phyloP scores from a whole-genome alignment of 2,329 filamentous ascomycete species.

The Cryphonectria parasitica region DNA sequence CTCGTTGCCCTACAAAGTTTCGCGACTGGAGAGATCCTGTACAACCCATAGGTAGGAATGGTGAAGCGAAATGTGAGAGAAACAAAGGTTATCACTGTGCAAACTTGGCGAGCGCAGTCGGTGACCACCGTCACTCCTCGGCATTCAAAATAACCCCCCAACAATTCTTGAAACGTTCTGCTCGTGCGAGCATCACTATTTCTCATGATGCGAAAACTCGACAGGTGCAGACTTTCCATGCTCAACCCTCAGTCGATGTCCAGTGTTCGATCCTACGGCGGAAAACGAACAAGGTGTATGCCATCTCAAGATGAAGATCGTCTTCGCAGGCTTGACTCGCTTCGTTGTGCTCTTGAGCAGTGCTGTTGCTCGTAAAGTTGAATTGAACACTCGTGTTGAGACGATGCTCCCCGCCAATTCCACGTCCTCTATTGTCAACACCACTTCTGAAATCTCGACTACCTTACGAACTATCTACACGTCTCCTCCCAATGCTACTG shows the following conservation, averaged over 20 bases:
- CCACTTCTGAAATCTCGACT: neutral
- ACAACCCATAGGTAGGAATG: neutral
- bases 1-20: neutral
- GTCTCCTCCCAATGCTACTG: slow-evolving; percentile 3
- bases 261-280: neutral
- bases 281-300: neutral
- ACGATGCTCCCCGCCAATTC: neutral
- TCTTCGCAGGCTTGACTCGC: neutral
- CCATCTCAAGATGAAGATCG: neutral
- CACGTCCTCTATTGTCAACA: neutral
- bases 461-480: slow-evolving; percentile 10
- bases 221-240: neutral
- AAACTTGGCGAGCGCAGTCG: neutral
- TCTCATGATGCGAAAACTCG: neutral
- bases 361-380: neutral
- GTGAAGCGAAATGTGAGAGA: neutral
- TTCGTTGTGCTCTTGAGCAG: neutral
- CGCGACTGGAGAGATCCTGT: neutral
- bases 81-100: neutral
- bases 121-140: neutral
- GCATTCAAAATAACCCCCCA: neutral
- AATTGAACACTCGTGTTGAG: neutral
- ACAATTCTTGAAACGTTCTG: neutral
- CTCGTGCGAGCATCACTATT: neutral
- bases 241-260: neutral